Evolutionary conservation across 2,329 filamentous ascomycete species (phyloP).

Genomic region (Claviceps spartinae): DNA sequence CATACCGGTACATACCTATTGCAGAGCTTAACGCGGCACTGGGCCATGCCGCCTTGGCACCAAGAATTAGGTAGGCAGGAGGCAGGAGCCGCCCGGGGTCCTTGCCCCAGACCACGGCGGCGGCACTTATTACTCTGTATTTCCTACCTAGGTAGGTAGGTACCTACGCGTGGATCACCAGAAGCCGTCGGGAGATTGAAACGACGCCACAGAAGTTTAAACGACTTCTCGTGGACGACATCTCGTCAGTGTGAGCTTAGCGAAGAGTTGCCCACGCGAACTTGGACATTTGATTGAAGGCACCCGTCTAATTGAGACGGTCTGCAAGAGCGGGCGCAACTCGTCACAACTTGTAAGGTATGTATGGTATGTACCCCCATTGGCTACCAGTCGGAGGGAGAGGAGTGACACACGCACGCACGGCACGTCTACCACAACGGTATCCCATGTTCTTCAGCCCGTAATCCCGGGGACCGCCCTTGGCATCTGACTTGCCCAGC

Average conservation of each 20-base stretch:
- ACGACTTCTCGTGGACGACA: no score
- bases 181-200: no score
- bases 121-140: no score
- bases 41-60: neutral
- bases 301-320: neutral
- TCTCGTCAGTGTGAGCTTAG: neutral
- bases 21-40: neutral
- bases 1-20: neutral
- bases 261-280: neutral
- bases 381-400: neutral
- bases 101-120: neutral
- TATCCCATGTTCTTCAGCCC: neutral
- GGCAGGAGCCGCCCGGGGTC: neutral
- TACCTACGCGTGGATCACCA: no score
- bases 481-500: neutral
- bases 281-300: neutral
- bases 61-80: neutral
- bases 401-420: neutral
- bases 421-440: neutral
- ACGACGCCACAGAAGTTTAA: no score
- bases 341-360: neutral
- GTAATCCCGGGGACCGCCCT: neutral
- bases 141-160: no score
- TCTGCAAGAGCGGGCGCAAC: neutral
- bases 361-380: neutral